Conservation (phyloP, 2,329 filamentous ascomycete genomes). For the Pyrenophora graminea region DNA sequence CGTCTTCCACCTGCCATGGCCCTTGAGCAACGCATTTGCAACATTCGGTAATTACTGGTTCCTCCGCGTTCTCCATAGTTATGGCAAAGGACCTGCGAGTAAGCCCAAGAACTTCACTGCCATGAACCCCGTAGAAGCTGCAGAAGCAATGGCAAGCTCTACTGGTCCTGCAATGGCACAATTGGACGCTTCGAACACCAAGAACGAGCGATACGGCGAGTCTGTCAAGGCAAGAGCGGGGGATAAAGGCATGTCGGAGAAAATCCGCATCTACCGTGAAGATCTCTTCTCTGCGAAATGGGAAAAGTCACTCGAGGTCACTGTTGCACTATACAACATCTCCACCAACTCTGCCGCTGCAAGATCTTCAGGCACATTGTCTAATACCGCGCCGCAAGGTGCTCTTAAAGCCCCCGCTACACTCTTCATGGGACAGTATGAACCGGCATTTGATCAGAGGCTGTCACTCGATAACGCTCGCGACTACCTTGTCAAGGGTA, state of each 20-base stretch:
- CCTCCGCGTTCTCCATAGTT: conserved; percentile 49
- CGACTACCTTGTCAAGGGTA: conserved; percentile 55
- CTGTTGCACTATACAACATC: conserved; percentile 54
- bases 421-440: conserved; percentile 58
- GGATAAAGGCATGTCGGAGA: conserved; percentile 55
- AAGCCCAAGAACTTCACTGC: conserved; percentile 10
- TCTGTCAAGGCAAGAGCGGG: conserved; percentile 48
- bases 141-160: conserved; percentile 56
- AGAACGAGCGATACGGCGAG: conserved; percentile 44
- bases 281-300: conserved; percentile 52
- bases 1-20: conserved; percentile 56
- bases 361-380: conserved; percentile 37
- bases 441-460: conserved; percentile 55
- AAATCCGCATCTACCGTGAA: conserved; percentile 60
- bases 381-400: conserved; percentile 53
- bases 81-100: conserved; percentile 41
- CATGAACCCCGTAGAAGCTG: conserved; percentile 34
- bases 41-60: conserved; percentile 57
- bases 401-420: conserved; percentile 58
- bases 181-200: conserved; percentile 29
- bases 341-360: conserved; percentile 17
- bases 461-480: conserved; percentile 58
- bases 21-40: conserved; percentile 51
- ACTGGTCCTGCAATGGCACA: conserved; percentile 57
- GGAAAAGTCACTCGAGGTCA: conserved; percentile 57